Base-by-base conservation (phyloP, 305 asterid genomes). In the Rubia tinctorum region DNA sequence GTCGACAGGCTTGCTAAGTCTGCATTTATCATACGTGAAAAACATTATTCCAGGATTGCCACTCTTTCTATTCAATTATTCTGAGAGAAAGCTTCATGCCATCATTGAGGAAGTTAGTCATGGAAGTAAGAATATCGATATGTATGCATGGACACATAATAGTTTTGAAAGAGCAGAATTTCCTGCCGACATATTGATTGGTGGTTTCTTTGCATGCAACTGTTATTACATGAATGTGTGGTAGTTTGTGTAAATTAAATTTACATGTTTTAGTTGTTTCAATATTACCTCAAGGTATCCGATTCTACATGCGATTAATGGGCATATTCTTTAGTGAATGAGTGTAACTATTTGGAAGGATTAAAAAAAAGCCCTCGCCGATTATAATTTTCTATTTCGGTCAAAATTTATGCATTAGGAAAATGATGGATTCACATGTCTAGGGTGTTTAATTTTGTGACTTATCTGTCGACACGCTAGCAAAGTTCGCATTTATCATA, bases 91-190 rank as follows among this genome's bases (percentile, higher is more conserved):
- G 76, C 90, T 93, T 75, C 72, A 87, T 78, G 98, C 96, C 25
- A 84, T 90, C 73, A 91, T 78, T 75, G 96, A 91, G 88, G 97
- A 96, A 72, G 96, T 89, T 73, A 81, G 97, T 84, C 37, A 82
- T 56, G 98, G 96, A 27, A 84, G 80, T 78, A 78, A 88, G 90
- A 80, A 85, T 75, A 86, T 90, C 22, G 81, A 91, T 87, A 79
- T 90, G 66, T 94, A 90, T 88, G 98, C 92, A 69, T 91, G 98
- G 97, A 88, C 97, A 20, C 73, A 73, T 23, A 88, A 81, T 86
- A 97, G 97, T 71, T 82, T 88, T 69, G 85, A 84, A 6, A 83
- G 82, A 82, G 88, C 98, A 69, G 73, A 17, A 61, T 88, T 67
- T 81, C 96, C 97, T 59, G 94, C 98, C 64, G 97, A 93, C 96